Conservation (phyloP, 2,329 filamentous ascomycete genomes). For the Cytospora mali region DNA sequence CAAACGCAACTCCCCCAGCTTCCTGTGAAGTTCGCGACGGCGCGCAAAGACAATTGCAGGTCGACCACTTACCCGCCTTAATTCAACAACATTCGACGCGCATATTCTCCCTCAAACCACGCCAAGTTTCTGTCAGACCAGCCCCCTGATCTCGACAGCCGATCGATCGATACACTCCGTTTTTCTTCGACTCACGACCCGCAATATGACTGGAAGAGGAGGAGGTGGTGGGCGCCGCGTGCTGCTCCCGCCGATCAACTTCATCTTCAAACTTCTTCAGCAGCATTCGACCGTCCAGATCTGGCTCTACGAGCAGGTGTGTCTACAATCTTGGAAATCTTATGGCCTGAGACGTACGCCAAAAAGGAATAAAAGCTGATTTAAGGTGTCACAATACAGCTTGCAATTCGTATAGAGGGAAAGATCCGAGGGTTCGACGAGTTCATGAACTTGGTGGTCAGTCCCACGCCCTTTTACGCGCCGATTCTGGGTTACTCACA, state of each 20-base stretch:
- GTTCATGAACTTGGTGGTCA: conserved; percentile 86
- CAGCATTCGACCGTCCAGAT: conserved; percentile 42
- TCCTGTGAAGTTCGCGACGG: conserved; percentile 21
- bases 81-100: conserved; percentile 4
- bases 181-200: background rate
- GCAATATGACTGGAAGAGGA: conserved; percentile 60
- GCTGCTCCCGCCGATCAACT: conserved; percentile 69
- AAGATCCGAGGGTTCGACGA: conserved; percentile 98
- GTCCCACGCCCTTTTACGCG: background rate
- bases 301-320: conserved; percentile 88
- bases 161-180: background rate
- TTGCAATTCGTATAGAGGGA: conserved; percentile 91
- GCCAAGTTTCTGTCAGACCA: background rate
- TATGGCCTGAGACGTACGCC: background rate
- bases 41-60: conserved; percentile 9
- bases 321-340: background rate
- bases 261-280: conserved; percentile 91
- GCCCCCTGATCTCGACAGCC: background rate
- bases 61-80: background rate
- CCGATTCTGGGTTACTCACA: background rate
- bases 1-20: conserved; percentile 8
- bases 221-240: conserved; percentile 63
- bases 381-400: conserved; percentile 35
- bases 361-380: conserved; percentile 1
- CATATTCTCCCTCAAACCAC: background rate